Evolutionary conservation across 495 filamentous ascomycete species (phyloP).

Genomic region (Diplogelasinospora grovesii): DNA sequence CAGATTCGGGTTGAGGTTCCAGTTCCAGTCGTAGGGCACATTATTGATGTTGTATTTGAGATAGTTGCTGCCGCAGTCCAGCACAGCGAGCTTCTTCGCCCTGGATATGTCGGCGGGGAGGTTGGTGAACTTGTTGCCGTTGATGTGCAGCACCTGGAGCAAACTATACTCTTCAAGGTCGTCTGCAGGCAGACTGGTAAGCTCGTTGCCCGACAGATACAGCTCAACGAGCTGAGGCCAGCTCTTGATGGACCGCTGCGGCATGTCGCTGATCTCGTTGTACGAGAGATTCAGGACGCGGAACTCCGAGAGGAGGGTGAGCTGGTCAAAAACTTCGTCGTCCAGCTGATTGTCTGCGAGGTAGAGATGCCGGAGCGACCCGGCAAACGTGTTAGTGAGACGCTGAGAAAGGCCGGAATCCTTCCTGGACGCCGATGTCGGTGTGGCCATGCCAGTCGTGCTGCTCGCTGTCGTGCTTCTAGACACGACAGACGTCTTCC

Average conservation of each 20-base stretch:
- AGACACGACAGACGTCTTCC: slow-evolving; percentile 81
- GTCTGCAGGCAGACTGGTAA: slow-evolving; percentile 86
- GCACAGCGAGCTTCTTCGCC: slow-evolving; percentile 71
- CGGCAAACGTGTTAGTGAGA: slow-evolving; percentile 74
- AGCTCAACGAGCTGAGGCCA: slow-evolving; percentile 87
- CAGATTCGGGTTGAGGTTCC: slow-evolving; percentile 94
- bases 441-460: slow-evolving; percentile 45
- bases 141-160: slow-evolving; percentile 88
- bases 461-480: slow-evolving; percentile 43
- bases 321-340: slow-evolving; percentile 89
- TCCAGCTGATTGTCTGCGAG: slow-evolving; percentile 90
- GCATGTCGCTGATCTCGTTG: slow-evolving; percentile 89
- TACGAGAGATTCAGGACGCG: slow-evolving; percentile 90
- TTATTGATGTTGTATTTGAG: slow-evolving; percentile 99
- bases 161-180: slow-evolving; percentile 83
- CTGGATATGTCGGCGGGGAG: slow-evolving; percentile 93
- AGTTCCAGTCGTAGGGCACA: slow-evolving; percentile 99
- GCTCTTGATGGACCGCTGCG: slow-evolving; percentile 73
- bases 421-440: slow-evolving; percentile 56
- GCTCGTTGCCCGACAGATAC: slow-evolving; percentile 91
- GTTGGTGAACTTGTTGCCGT: slow-evolving; percentile 95
- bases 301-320: slow-evolving; percentile 74
- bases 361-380: slow-evolving; percentile 73
- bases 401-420: slow-evolving; percentile 77
- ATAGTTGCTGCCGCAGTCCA: slow-evolving; percentile 94